A percentile compares a stretch with the other conserved stretches of the same genome.
These are phyloP conservation scores for Brassica nigra DNA, from an alignment of 345 rosid genomes.

Conservation along the genomic window DNA sequence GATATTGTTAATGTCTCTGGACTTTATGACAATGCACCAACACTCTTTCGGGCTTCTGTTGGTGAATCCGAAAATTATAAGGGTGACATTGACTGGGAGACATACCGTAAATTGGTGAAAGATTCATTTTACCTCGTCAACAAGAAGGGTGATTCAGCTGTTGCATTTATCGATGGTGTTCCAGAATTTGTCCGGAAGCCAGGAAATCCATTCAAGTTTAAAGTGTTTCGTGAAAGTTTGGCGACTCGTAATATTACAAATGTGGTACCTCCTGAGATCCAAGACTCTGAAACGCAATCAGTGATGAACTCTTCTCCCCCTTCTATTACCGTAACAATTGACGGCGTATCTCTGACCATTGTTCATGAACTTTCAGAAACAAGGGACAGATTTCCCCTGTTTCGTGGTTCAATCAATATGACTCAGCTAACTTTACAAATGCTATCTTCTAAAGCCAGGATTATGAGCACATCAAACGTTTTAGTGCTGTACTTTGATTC, in stretches of 20 bases:
- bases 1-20: constrained; percentile 73
- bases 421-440: constrained; percentile 58
- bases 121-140: constrained; percentile 73
- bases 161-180: constrained; percentile 72
- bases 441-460: constrained; percentile 64
- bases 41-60: constrained; percentile 67
- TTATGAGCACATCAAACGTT: constrained; percentile 55
- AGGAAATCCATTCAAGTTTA: constrained; percentile 90
- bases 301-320: constrained; percentile 51
- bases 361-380: constrained; percentile 74
- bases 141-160: constrained; percentile 75
- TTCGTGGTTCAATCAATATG: constrained; percentile 58
- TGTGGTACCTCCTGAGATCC: constrained; percentile 37
- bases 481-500: constrained; percentile 65
- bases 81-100: constrained; percentile 66
- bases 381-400: constrained; percentile 69
- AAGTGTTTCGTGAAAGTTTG: constrained; percentile 55
- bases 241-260: constrained; percentile 39
- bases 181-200: constrained; percentile 90
- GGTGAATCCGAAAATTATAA: constrained; percentile 56
- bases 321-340: constrained; percentile 53
- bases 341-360: constrained; percentile 61
- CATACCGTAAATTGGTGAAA: constrained; percentile 58
- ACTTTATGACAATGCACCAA: constrained; percentile 50
- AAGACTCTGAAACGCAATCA: constrained; percentile 44